Percentiles rank a stretch among this genome's conserved stretches.
These are phyloP conservation scores for Cyberlindnera euphorbiae DNA, from an alignment of 805 yeast species.

Conservation along the genomic window DNA sequence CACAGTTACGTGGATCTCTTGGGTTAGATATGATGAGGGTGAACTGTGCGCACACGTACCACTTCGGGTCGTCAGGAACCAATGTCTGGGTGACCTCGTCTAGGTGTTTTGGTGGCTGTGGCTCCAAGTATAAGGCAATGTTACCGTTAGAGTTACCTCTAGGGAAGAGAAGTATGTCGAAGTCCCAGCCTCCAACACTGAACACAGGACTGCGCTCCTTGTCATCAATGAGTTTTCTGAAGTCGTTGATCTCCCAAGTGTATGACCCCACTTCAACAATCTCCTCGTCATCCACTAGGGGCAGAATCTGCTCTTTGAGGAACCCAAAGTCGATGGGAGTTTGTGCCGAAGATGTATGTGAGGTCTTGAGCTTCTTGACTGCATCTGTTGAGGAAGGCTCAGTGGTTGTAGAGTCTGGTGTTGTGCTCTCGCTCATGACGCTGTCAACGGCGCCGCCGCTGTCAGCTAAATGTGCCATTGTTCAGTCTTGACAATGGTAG, in stretches of 20 bases:
- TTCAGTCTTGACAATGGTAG: too few relatives aligned
- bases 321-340: slow-evolving; percentile 17
- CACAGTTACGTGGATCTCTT: slow-evolving; percentile 52
- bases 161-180: slow-evolving; percentile 75
- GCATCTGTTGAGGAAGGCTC: slow-evolving; percentile 3
- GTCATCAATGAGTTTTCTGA: slow-evolving; percentile 22
- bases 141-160: slow-evolving; percentile 58
- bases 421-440: slow-evolving; percentile 7
- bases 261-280: slow-evolving; percentile 26
- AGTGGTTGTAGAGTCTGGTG: slow-evolving; percentile 2
- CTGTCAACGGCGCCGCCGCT: slow-evolving; percentile 1
- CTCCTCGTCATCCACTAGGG: slow-evolving; percentile 28
- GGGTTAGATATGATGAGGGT: slow-evolving; percentile 84
- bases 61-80: slow-evolving; percentile 41
- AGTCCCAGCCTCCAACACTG: slow-evolving; percentile 56
- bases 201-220: slow-evolving; percentile 39
- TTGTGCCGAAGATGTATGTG: background rate
- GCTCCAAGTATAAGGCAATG: slow-evolving; percentile 77
- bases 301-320: slow-evolving; percentile 19
- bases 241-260: slow-evolving; percentile 38
- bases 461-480: slow-evolving; percentile 1
- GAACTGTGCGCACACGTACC: slow-evolving; percentile 93
- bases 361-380: slow-evolving; percentile 8
- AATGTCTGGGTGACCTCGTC: slow-evolving; percentile 26
- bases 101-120: slow-evolving; percentile 37